phyloP scores from a whole-genome alignment of 768 basidiomycete species.

The Calocybe gangraenosa region DNA sequence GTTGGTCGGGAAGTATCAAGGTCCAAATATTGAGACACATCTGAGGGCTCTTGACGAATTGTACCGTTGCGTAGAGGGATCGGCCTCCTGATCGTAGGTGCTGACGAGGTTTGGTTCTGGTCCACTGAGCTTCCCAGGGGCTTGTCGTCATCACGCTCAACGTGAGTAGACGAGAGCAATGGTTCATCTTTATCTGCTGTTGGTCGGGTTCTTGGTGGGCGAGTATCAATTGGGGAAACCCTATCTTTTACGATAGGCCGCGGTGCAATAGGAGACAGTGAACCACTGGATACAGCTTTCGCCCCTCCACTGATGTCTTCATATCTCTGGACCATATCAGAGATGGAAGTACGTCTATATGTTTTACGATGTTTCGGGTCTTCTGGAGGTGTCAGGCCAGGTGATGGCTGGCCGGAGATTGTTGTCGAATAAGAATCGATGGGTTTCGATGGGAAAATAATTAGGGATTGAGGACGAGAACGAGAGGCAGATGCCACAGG shows the following conservation, averaged over 20 bases:
- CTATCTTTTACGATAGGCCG: conserved; percentile 15
- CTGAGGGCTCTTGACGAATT: conserved; percentile 16
- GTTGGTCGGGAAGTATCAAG: conserved; percentile 17
- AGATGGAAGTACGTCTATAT: conserved; percentile 69
- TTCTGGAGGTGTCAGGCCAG: conserved; percentile 43
- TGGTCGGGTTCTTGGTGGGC: conserved; percentile 8
- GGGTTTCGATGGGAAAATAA: conserved; percentile 60
- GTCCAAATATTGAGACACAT: conserved; percentile 23
- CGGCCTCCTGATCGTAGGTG: conserved; percentile 4
- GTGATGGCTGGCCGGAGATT: conserved; percentile 20
- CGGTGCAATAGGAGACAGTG: conserved; percentile 28
- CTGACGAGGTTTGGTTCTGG: neutral
- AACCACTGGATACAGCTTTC: conserved; percentile 21
- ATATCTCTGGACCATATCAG: conserved; percentile 81
- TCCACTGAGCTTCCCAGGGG: conserved; percentile 10
- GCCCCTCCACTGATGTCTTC: conserved; percentile 56
- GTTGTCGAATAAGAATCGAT: conserved; percentile 29
- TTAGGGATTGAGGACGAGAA: conserved; percentile 79
- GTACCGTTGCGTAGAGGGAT: conserved; percentile 12
- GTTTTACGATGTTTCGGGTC: conserved; percentile 36
- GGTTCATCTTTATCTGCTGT: conserved; percentile 9
- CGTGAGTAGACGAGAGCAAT: conserved; percentile 4
- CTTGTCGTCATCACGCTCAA: conserved; percentile 7
- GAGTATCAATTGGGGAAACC: conserved; percentile 9
- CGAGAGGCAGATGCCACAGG: conserved; percentile 34